These are phyloP conservation scores for Curvularia verruculosa DNA, from an alignment of 2,329 filamentous ascomycete genomes.

Conservation along the genomic window DNA sequence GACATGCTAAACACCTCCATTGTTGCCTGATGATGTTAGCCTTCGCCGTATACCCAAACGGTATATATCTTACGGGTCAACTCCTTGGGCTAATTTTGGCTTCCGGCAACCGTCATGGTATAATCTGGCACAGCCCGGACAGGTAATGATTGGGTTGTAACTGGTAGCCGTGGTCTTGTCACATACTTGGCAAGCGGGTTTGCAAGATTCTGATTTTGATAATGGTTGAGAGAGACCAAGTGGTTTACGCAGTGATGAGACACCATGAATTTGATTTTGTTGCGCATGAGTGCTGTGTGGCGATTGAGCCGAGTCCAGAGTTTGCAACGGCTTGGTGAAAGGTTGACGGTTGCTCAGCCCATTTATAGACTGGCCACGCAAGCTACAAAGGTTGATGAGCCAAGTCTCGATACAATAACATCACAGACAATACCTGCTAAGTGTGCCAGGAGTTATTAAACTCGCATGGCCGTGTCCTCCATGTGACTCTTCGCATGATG, in stretches of 20 bases:
- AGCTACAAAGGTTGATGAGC: neutral
- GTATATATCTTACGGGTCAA: conserved; percentile 16
- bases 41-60: neutral
- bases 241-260: neutral
- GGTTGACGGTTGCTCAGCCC: neutral
- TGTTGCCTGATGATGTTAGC: conserved; percentile 16
- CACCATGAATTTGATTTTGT: neutral
- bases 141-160: conserved; percentile 39
- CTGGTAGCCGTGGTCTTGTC: conserved; percentile 26
- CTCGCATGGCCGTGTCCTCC: too few species aligned
- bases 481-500: neutral
- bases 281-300: neutral
- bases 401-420: neutral
- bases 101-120: conserved; percentile 48
- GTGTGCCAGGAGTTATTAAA: neutral
- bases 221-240: conserved; percentile 18
- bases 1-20: conserved; percentile 25
- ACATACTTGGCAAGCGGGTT: conserved; percentile 41
- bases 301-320: neutral
- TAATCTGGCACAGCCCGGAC: conserved; percentile 39
- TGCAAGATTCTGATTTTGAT: conserved; percentile 2
- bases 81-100: conserved; percentile 20
- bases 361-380: neutral
- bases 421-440: neutral
- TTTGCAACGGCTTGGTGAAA: neutral